A percentile compares a stretch with the other conserved stretches of the same genome.
Evolutionary conservation across 371 early-diverging fungal species (phyloP).

Genomic region (Circinella minor): DNA sequence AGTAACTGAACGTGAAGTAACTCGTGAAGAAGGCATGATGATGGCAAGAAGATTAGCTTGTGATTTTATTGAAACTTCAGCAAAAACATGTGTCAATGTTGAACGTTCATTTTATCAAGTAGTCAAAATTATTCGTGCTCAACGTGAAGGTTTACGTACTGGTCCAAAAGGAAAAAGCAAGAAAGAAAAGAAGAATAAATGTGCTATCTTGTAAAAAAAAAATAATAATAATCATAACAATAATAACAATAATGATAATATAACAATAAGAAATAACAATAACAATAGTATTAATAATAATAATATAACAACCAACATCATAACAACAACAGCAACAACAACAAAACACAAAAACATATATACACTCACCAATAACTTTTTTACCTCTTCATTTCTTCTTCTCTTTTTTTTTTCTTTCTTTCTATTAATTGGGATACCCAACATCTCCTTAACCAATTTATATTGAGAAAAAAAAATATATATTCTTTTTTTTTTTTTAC

Average conservation of each 20-base stretch:
- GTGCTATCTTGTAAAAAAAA: constrained; percentile 21
- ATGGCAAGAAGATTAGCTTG: constrained; percentile 32
- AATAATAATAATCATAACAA: neutral
- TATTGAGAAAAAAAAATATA: no score
- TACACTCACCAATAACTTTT: no score
- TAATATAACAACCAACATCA: no score
- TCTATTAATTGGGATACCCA: constrained; percentile 25
- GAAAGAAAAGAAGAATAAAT: constrained; percentile 25
- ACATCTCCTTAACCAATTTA: neutral
- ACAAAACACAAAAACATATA: no score
- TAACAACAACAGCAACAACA: no score
- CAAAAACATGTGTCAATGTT: constrained; percentile 80
- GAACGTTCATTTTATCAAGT: constrained; percentile 65
- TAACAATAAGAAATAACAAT: no score
- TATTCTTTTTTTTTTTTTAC: no score
- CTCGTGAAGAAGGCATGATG: constrained; percentile 51
- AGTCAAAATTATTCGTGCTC: constrained; percentile 54
- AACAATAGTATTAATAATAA: no score
- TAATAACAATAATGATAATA: neutral
- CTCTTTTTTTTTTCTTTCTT: neutral
- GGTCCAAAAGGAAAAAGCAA: constrained; percentile 20
- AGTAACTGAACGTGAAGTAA: constrained; percentile 75
- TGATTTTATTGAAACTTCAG: constrained; percentile 79
- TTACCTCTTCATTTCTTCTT: no score
- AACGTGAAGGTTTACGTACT: constrained; percentile 26